Conservation (phyloP, 495 filamentous ascomycete species). For the Trypethelium eluteriae region DNA sequence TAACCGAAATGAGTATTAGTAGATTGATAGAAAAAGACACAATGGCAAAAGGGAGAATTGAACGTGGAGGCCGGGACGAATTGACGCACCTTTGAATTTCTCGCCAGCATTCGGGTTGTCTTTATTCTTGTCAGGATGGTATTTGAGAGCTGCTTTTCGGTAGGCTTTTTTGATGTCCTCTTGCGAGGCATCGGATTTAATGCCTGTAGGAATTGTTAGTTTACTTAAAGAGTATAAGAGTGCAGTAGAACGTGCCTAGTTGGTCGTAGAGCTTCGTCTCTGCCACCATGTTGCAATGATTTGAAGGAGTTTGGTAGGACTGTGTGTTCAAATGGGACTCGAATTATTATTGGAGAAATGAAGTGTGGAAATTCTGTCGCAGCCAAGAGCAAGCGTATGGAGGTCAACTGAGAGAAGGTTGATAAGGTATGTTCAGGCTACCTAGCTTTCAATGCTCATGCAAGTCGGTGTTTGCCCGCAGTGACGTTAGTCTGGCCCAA, state of each 20-base stretch:
- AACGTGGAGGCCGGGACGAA: constrained; percentile 4
- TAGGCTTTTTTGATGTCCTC: constrained; percentile 99
- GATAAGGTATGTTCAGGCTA: neutral
- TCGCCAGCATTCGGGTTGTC: constrained; percentile 75
- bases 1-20: constrained; percentile 20
- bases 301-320: neutral
- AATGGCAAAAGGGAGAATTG: constrained; percentile 12
- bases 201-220: constrained; percentile 29
- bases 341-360: neutral
- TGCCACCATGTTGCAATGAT: constrained; percentile 30
- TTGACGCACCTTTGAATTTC: constrained; percentile 65
- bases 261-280: constrained; percentile 41
- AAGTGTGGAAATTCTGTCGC: neutral
- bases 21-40: constrained; percentile 6
- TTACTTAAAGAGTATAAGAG: constrained; percentile 12
- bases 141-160: constrained; percentile 66
- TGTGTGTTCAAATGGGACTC: neutral
- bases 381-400: neutral
- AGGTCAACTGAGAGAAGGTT: neutral
- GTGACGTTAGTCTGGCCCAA: neutral
- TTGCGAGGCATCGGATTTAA: constrained; percentile 71
- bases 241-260: constrained; percentile 28
- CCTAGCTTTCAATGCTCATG: neutral
- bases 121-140: constrained; percentile 96
- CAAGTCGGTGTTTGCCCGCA: constrained; percentile 1